These are phyloP conservation scores for Breviolum minutum DNA, from an alignment of 73 alveolate species.

Conservation along the genomic window DNA sequence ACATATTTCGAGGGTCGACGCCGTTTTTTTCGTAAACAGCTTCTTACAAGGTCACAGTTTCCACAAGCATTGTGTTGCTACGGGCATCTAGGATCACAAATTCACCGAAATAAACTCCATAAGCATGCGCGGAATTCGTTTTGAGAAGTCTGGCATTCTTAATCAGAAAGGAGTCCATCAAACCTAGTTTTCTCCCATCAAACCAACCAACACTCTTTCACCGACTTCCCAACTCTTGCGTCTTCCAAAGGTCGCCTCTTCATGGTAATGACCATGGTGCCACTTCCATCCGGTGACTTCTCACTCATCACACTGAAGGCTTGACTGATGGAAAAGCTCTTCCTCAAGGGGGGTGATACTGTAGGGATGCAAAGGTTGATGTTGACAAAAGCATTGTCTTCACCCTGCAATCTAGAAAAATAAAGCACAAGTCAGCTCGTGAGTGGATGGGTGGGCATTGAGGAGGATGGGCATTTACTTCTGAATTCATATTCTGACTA, in stretches of 20 bases:
- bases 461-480: no score
- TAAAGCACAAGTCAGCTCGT: no score
- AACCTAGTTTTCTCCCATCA: neutral
- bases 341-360: neutral
- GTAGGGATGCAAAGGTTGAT: neutral
- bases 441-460: neutral
- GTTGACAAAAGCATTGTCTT: neutral
- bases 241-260: neutral
- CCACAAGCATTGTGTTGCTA: no score
- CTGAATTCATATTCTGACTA: neutral
- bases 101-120: no score
- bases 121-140: no score
- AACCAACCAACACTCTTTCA: neutral
- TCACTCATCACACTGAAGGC: slow-evolving; percentile 32
- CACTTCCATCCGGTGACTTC: neutral
- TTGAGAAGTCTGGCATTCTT: no score
- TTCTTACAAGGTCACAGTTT: no score
- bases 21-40: no score
- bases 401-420: no score
- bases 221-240: no score
- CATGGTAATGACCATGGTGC: neutral
- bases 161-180: neutral
- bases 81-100: no score
- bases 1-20: no score
- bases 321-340: neutral